A percentile compares a stretch with the other conserved stretches of the same genome.
phyloP scores from a whole-genome alignment of 345 rosid genomes.

The Acer negundo region DNA sequence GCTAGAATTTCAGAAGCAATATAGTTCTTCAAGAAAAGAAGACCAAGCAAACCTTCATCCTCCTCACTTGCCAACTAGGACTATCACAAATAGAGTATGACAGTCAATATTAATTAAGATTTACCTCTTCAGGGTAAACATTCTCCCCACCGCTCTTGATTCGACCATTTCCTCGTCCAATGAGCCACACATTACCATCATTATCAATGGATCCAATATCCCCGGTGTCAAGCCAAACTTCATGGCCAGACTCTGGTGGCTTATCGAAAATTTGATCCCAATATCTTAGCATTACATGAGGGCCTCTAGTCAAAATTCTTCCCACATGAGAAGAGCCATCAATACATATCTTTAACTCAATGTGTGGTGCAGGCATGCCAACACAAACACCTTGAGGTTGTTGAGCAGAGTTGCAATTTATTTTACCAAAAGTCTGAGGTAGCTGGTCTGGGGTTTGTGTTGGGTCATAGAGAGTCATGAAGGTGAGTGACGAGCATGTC shows the following conservation, averaged over 20 bases:
- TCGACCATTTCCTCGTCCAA: slow-evolving; percentile 67
- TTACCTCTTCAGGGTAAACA: slow-evolving; percentile 88
- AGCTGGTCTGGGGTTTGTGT: slow-evolving; percentile 21
- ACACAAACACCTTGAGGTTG: slow-evolving; percentile 64
- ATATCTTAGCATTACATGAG: slow-evolving; percentile 75
- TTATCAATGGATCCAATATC: slow-evolving; percentile 69
- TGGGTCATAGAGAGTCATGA: slow-evolving; percentile 62
- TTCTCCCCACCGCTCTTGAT: slow-evolving; percentile 92
- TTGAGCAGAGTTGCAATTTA: slow-evolving; percentile 13
- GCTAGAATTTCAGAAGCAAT: background rate
- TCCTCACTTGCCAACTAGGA: background rate
- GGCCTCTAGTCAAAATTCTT: slow-evolving; percentile 76
- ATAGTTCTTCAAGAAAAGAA: background rate
- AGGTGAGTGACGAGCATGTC: slow-evolving; percentile 78
- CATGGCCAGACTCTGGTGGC: slow-evolving; percentile 26
- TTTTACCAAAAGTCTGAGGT: slow-evolving; percentile 22
- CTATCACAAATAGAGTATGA: background rate
- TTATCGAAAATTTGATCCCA: slow-evolving; percentile 48
- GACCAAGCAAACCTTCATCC: background rate
- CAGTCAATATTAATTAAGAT: background rate
- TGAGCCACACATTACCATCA: slow-evolving; percentile 71
- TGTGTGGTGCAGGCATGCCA: slow-evolving; percentile 83
- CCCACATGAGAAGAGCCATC: slow-evolving; percentile 52
- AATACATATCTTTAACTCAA: slow-evolving; percentile 52
- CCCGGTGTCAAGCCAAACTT: slow-evolving; percentile 79